These are phyloP conservation scores for Paulownia fortunei DNA, from an alignment of 257 asterid genomes.

Conservation along the genomic window DNA sequence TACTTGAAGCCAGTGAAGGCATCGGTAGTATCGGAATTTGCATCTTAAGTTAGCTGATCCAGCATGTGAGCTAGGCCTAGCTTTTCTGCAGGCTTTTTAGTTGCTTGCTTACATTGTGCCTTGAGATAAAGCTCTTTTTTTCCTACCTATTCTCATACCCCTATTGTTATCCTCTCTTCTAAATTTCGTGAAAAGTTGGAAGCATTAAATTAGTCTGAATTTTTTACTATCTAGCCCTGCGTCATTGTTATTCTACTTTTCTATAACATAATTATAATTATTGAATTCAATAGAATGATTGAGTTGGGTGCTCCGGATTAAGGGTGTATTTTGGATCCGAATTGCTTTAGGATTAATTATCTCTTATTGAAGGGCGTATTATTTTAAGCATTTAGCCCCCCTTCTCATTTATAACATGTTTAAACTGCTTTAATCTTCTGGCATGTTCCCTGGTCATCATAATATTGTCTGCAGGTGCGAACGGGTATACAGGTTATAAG, in stretches of 20 bases:
- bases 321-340: background rate
- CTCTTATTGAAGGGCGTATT: background rate
- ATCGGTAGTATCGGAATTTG: background rate
- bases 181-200: background rate
- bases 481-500: constrained; percentile 62
- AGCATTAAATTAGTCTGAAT: background rate
- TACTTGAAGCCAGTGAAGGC: background rate
- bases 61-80: constrained; percentile 5
- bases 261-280: background rate
- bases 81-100: background rate
- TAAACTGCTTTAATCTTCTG: background rate
- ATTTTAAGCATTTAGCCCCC: background rate
- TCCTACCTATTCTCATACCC: background rate
- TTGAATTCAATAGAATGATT: background rate
- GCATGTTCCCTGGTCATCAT: constrained; percentile 26
- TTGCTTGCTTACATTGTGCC: background rate
- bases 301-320: constrained; percentile 5
- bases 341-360: background rate
- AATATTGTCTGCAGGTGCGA: constrained; percentile 67
- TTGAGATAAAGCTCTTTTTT: background rate
- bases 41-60: background rate
- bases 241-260: background rate
- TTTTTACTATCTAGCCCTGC: background rate
- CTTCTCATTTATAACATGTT: background rate
- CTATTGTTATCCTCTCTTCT: too few relatives aligned